A percentile compares a stretch with the other conserved stretches of the same genome.
Conservation (phyloP, 257 asterid genomes). For the Leonotis leonurus region DNA sequence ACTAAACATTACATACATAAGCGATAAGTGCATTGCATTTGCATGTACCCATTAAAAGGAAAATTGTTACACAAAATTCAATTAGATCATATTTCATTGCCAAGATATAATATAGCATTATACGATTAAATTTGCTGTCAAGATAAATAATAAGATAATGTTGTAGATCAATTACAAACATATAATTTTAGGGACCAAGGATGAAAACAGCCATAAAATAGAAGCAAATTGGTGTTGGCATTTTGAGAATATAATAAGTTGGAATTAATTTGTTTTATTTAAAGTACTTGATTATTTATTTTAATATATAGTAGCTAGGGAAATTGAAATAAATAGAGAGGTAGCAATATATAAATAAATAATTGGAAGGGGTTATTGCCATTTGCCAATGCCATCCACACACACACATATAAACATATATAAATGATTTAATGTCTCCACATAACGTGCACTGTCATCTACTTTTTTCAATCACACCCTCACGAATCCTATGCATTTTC, state of each 20-base stretch:
- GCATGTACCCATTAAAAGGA: too few relatives aligned
- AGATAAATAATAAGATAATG: too few relatives aligned
- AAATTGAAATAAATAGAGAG: background rate
- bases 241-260: background rate
- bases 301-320: background rate
- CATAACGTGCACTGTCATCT: conserved; percentile 23
- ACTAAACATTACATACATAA: too few relatives aligned
- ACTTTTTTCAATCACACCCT: conserved; percentile 8
- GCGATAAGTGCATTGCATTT: too few relatives aligned
- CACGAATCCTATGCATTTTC: conserved; percentile 21
- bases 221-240: background rate
- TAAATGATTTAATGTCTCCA: conserved; percentile 23
- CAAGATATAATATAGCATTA: too few relatives aligned
- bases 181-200: too few relatives aligned
- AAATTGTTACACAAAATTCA: too few relatives aligned
- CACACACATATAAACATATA: too few relatives aligned
- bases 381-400: too few relatives aligned
- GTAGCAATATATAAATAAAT: background rate
- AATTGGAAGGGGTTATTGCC: conserved; percentile 13
- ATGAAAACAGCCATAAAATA: background rate
- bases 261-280: background rate
- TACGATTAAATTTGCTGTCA: too few relatives aligned
- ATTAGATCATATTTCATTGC: too few relatives aligned
- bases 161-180: too few relatives aligned
- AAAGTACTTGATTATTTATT: background rate